Percentiles rank a stretch among this genome's conserved stretches.
Evolutionary conservation across 2,329 filamentous ascomycete species (phyloP).

Genomic region (Fusarium compactum): DNA sequence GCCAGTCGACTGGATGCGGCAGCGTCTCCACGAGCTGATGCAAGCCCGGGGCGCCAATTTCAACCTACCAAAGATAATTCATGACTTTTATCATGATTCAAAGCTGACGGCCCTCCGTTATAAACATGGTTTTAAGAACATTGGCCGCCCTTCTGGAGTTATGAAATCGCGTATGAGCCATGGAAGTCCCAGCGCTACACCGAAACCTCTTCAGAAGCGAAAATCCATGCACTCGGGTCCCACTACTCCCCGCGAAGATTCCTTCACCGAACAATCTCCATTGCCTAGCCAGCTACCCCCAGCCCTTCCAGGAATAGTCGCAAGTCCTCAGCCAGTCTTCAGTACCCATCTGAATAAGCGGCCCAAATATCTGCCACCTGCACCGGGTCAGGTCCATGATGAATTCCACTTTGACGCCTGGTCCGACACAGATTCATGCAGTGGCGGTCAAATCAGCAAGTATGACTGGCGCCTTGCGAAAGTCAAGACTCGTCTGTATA

Average conservation of each 20-base stretch:
- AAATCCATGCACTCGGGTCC: conserved; percentile 50
- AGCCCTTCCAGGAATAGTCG: conserved; percentile 10
- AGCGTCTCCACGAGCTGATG: conserved; percentile 66
- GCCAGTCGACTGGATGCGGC: conserved; percentile 68
- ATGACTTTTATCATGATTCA: conserved; percentile 67
- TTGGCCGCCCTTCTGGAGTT: conserved; percentile 65
- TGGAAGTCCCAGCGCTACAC: conserved; percentile 42
- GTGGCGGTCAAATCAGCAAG: conserved; percentile 57
- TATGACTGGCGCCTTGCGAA: conserved; percentile 66
- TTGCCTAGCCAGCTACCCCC: conserved; percentile 33
- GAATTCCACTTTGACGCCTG: conserved; percentile 61
- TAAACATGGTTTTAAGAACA: conserved; percentile 68
- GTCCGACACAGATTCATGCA: conserved; percentile 66
- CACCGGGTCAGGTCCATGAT: conserved; percentile 41
- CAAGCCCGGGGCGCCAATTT: conserved; percentile 59
- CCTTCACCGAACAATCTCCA: conserved; percentile 48
- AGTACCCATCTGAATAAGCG: conserved; percentile 46
- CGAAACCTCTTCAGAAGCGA: conserved; percentile 50
- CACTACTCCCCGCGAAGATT: conserved; percentile 47
- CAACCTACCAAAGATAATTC: conserved; percentile 63
- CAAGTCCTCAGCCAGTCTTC: conserved; percentile 18
- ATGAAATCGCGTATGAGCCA: conserved; percentile 52
- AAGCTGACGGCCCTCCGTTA: conserved; percentile 63
- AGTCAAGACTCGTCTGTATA: conserved; percentile 62
- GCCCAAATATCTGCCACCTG: conserved; percentile 41